Conservation (phyloP, 805 yeast species). For the Wickerhamomyces hampshirensis region DNA sequence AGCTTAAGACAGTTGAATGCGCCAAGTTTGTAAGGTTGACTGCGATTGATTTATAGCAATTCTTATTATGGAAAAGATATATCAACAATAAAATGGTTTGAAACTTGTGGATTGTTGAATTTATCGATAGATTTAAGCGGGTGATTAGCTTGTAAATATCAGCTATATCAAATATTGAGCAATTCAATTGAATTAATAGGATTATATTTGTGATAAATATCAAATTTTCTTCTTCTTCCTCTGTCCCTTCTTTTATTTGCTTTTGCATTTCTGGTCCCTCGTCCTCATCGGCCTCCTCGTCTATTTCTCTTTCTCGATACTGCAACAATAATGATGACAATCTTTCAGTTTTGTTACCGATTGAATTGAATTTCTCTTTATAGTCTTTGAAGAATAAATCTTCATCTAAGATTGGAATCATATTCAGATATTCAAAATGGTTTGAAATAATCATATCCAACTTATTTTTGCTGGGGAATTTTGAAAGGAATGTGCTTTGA, state of each 20-base stretch:
- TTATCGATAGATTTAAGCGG: slow-evolving; percentile 14
- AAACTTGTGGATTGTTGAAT: slow-evolving; percentile 18
- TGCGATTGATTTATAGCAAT: slow-evolving; percentile 21
- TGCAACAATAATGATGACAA: slow-evolving; percentile 6
- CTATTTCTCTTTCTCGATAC: background rate
- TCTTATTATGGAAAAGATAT: slow-evolving; percentile 24
- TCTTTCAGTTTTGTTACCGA: slow-evolving; percentile 18
- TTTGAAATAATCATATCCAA: slow-evolving; percentile 23
- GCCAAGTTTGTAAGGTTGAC: slow-evolving; percentile 19
- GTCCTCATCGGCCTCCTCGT: slow-evolving; percentile 1
- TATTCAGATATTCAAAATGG: slow-evolving; percentile 22
- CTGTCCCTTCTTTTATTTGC: background rate
- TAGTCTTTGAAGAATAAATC: slow-evolving; percentile 20
- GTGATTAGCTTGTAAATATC: slow-evolving; percentile 23
- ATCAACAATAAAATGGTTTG: slow-evolving; percentile 19
- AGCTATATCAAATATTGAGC: slow-evolving; percentile 25
- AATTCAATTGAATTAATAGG: slow-evolving; percentile 29
- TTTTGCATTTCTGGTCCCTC: slow-evolving; percentile 26
- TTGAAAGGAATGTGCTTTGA: slow-evolving; percentile 17
- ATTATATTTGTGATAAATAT: slow-evolving; percentile 30
- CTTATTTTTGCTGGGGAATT: slow-evolving; percentile 25
- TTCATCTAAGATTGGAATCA: slow-evolving; percentile 25
- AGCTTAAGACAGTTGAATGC: slow-evolving; percentile 18
- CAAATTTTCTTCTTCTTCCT: slow-evolving; percentile 1
- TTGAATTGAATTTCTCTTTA: slow-evolving; percentile 13